phyloP scores from a whole-genome alignment of 2,329 filamentous ascomycete species.

The Ascochyta clinopodiicola region DNA sequence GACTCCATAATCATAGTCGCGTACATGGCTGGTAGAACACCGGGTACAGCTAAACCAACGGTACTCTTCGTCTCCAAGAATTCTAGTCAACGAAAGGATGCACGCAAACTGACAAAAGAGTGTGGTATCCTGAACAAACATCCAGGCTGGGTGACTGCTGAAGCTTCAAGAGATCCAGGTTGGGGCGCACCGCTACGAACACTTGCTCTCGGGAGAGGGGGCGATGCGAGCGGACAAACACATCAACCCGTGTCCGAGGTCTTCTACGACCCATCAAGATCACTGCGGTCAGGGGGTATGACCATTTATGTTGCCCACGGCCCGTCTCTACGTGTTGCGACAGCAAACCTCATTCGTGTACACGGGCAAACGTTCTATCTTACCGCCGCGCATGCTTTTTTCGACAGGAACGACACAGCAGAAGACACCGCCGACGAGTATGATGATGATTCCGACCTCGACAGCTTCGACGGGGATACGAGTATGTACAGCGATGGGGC shows the following conservation, averaged over 20 bases:
- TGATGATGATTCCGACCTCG: slow-evolving; percentile 1
- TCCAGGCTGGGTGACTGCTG: not conserved
- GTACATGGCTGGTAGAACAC: not conserved
- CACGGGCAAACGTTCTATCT: not conserved
- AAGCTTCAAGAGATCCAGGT: not conserved
- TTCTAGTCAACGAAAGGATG: not conserved
- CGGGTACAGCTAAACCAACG: not conserved
- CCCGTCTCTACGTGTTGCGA: not conserved
- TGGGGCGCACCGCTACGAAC: not conserved
- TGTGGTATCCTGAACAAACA: not conserved
- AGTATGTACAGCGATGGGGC: no score
- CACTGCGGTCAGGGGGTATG: not conserved
- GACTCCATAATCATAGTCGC: not conserved
- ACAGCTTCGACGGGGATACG: slow-evolving; percentile 9
- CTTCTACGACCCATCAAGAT: not conserved
- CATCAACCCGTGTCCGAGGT: not conserved
- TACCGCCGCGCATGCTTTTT: slow-evolving; percentile 19
- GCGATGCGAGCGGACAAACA: no score
- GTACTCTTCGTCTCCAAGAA: not conserved
- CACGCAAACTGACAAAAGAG: not conserved
- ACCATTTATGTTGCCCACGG: not conserved
- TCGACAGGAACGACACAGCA: not conserved
- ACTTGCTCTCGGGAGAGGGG: not conserved
- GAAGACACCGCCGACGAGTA: slow-evolving; percentile 2
- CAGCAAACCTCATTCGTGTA: slow-evolving; percentile 10